Percentiles rank a stretch among this genome's conserved stretches.
phyloP scores from a whole-genome alignment of 2,329 filamentous ascomycete species.

The Rhytidhysteron rufulum region DNA sequence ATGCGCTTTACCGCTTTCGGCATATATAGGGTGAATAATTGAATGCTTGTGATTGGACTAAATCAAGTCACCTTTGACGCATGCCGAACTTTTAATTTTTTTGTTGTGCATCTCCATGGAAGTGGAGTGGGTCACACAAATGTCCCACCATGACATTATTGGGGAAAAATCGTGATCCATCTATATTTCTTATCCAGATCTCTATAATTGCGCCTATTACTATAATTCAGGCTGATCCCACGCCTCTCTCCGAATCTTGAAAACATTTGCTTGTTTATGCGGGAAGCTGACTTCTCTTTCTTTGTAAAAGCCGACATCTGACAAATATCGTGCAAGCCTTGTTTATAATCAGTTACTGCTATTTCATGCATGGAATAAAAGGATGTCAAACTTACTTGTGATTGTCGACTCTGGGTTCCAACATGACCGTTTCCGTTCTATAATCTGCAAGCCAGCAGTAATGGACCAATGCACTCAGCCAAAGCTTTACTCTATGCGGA shows the following conservation, averaged over 20 bases:
- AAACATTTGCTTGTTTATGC: conserved; percentile 87
- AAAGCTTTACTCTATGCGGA: conserved; percentile 68
- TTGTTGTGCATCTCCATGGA: no score
- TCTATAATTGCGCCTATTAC: no score
- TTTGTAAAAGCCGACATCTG: conserved; percentile 74
- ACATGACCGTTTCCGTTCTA: conserved; percentile 74
- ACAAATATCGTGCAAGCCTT: conserved; percentile 68
- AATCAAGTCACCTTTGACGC: no score
- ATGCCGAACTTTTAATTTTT: no score
- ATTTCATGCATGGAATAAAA: background rate
- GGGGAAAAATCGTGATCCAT: no score
- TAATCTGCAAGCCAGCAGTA: conserved; percentile 74
- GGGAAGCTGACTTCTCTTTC: conserved; percentile 83
- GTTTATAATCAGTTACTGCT: no score
- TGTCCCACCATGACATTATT: no score
- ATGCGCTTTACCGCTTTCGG: no score
- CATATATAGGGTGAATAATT: no score
- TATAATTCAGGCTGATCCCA: conserved; percentile 51
- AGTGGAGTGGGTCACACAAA: no score
- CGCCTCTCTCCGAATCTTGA: conserved; percentile 72
- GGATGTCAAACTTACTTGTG: conserved; percentile 67
- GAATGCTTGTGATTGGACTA: no score
- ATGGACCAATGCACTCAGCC: conserved; percentile 85
- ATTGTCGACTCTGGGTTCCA: conserved; percentile 93
- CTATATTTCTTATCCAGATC: no score